phyloP scores from a whole-genome alignment of 2,329 filamentous ascomycete genomes.

The Penicillium hesseltinei region DNA sequence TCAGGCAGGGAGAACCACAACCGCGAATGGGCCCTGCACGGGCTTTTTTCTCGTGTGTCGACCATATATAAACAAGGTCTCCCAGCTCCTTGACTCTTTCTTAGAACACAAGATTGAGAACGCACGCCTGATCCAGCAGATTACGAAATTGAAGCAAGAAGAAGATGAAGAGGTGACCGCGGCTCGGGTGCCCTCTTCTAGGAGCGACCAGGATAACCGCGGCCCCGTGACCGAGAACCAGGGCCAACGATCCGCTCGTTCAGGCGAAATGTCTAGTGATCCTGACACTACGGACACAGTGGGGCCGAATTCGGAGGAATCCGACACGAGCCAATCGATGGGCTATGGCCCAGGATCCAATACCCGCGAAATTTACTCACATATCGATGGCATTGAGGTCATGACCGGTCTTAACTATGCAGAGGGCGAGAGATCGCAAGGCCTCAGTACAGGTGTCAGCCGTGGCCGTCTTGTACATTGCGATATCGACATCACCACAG shows the following conservation, averaged over 20 bases:
- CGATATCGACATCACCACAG: slow-evolving; percentile 79
- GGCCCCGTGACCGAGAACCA: neutral
- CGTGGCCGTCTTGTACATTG: slow-evolving; percentile 80
- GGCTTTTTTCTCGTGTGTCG: slow-evolving; percentile 93
- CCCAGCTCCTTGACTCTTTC: slow-evolving; percentile 82
- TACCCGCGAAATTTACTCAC: slow-evolving; percentile 72
- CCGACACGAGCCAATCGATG: slow-evolving; percentile 53
- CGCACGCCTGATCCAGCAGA: slow-evolving; percentile 77
- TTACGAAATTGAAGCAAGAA: slow-evolving; percentile 79
- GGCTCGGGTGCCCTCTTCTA: slow-evolving; percentile 57
- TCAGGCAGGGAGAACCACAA: slow-evolving; percentile 59
- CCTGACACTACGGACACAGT: slow-evolving; percentile 28
- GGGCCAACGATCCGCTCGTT: neutral
- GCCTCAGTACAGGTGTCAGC: slow-evolving; percentile 80
- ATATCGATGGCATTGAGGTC: slow-evolving; percentile 88
- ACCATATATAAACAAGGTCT: slow-evolving; percentile 85
- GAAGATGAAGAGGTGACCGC: slow-evolving; percentile 77
- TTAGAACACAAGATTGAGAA: slow-evolving; percentile 97
- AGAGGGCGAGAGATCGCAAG: slow-evolving; percentile 82
- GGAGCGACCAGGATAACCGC: slow-evolving; percentile 1
- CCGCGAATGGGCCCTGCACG: slow-evolving; percentile 68
- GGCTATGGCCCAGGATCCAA: slow-evolving; percentile 85
- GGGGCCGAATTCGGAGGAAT: slow-evolving; percentile 33
- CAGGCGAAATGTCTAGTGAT: slow-evolving; percentile 13
- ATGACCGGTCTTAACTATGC: slow-evolving; percentile 83